Base-by-base conservation (phyloP, 106 monocot species). In the Posidonia australis region DNA sequence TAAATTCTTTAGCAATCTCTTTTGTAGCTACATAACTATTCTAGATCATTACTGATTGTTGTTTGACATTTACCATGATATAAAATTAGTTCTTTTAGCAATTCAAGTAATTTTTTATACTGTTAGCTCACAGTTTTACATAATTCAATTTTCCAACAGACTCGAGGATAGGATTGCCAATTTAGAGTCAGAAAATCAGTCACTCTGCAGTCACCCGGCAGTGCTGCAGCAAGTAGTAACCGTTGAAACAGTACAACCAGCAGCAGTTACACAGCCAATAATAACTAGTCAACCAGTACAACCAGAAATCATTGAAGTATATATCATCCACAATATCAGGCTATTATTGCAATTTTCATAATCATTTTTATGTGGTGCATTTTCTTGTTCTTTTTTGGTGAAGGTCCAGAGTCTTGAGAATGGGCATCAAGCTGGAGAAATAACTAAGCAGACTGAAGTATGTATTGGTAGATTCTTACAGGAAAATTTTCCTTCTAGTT, bases 181-280 rank as follows among this genome's bases (percentile, higher is more conserved):
- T 58, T 63, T 90, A 71, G 82, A 90, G 58, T 76, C 81, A 36
- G 93, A 94, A 54, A 94, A 89, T 71, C 46, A 79, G 73, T 55
- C 75, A 57, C 93, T 89, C 29, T 80, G 58, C 20, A 77, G 41
- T 78, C 74, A 25, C 27, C 74, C 90, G 48, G 54, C 32, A 17
- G 69, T 76, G 28, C 45, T 51, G 47, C 81, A 77, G 49, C 58
- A 71, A 67, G 41, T 63, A 67, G 13, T 62, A 24, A 65, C 72
- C 56, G 18, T 55, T 27, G 76, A 83, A 58, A 26, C 17, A 61
- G 41, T 32, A 25, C 63, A 25, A 46, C 60, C 66, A 78, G 61
- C 57, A 64, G 59, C 22, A 11, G 64, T 46, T 27, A 28, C 57
- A 27, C n/a, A 12, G 29, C 61, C 61, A 61, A 32, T 18, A 43